phyloP scores from a whole-genome alignment of 2,329 filamentous ascomycete species.

The Acrocalymma vagum region DNA sequence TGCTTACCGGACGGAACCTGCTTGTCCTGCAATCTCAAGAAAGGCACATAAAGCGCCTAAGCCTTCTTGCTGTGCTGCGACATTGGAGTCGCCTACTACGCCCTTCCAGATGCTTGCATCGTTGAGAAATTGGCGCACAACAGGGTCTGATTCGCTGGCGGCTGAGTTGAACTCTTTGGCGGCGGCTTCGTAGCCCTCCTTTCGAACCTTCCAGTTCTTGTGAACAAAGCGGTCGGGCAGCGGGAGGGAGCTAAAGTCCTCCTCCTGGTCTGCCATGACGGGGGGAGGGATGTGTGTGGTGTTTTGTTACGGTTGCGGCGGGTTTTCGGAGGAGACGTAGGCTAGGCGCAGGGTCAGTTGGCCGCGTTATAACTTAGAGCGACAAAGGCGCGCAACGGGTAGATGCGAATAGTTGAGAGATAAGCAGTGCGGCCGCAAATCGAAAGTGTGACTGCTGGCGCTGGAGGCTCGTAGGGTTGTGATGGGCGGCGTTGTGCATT shows the following conservation, averaged over 20 bases:
- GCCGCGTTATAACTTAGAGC: too few relatives aligned
- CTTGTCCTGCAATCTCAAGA: constrained; percentile 85
- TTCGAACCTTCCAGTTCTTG: constrained; percentile 98
- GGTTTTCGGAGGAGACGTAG: constrained; percentile 6
- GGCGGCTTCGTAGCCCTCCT: constrained; percentile 92
- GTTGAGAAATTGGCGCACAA: constrained; percentile 85
- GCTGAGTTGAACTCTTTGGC: constrained; percentile 85
- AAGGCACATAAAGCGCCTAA: constrained; percentile 89
- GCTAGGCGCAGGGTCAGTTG: constrained; percentile 10
- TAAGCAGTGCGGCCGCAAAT: too few relatives aligned
- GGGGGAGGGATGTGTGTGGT: constrained; percentile 15
- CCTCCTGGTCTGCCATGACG: constrained; percentile 81
- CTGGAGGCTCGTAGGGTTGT: too few relatives aligned
- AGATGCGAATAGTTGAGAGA: too few relatives aligned
- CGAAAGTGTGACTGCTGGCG: too few relatives aligned
- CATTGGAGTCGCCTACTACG: constrained; percentile 92
- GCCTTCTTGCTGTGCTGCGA: constrained; percentile 94
- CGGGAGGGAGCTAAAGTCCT: constrained; percentile 80
- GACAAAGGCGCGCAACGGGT: not conserved
- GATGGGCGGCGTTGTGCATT: too few relatives aligned
- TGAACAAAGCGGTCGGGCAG: constrained; percentile 83
- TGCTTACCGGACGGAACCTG: constrained; percentile 74
- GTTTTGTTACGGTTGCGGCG: constrained; percentile 16
- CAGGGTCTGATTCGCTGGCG: constrained; percentile 83
- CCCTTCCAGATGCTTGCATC: constrained; percentile 90